These are phyloP conservation scores for Vaccinium vitisidaea DNA, from an alignment of 148 eudicot genomes.

Conservation along the genomic window DNA sequence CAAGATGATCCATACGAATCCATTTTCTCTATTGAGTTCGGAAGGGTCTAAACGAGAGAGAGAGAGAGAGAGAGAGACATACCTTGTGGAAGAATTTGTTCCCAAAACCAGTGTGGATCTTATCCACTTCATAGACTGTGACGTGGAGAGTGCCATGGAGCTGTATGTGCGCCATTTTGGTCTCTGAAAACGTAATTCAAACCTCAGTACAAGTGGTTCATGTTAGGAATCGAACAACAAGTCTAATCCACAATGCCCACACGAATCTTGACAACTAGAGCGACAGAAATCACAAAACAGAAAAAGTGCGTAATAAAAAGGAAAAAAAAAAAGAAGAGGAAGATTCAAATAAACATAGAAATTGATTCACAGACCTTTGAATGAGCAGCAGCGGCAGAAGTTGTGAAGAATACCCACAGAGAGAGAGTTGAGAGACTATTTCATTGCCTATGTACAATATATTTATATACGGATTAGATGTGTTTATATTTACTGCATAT, in stretches of 20 bases:
- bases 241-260: no score
- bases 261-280: no score
- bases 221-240: no score
- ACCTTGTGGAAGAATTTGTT: conserved; percentile 64
- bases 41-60: background rate
- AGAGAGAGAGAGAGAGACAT: conserved; percentile 9
- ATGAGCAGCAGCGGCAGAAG: background rate
- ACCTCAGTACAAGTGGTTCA: background rate
- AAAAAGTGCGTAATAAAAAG: no score
- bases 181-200: background rate
- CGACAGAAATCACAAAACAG: no score
- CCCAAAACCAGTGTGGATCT: conserved; percentile 37
- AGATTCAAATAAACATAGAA: background rate
- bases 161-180: conserved; percentile 51
- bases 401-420: background rate
- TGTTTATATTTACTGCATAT: background rate
- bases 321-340: background rate
- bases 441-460: background rate
- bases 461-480: background rate
- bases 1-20: background rate
- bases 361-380: background rate
- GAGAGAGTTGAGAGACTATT: background rate
- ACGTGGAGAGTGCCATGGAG: conserved; percentile 77
- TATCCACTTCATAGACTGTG: conserved; percentile 57
- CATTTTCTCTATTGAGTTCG: background rate